These are phyloP conservation scores for Colletotrichum scovillei DNA, from an alignment of 2,329 filamentous ascomycete genomes.

Conservation along the genomic window DNA sequence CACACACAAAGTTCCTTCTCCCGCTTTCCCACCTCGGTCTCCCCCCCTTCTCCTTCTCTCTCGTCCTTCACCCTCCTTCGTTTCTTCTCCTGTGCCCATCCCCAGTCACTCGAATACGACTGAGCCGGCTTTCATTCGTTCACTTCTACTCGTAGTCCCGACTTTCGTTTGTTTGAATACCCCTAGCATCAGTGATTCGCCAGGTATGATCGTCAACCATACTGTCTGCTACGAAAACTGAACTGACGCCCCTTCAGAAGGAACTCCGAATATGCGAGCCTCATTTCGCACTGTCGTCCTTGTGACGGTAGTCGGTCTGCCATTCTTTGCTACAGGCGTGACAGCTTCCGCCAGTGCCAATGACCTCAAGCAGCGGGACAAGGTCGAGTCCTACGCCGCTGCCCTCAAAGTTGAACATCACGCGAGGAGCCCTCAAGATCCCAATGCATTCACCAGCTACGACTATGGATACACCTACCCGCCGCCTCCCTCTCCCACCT, in stretches of 20 bases:
- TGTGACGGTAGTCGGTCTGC: slow-evolving; percentile 45
- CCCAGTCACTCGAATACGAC: not conserved
- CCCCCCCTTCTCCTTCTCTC: too few relatives aligned
- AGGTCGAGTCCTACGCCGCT: not conserved
- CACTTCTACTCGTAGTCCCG: not conserved
- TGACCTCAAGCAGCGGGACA: not conserved
- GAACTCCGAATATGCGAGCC: slow-evolving; percentile 47
- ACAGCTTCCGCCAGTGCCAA: not conserved
- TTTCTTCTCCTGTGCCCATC: not conserved
- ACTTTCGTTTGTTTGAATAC: slow-evolving; percentile 4
- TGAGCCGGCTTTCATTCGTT: slow-evolving; percentile 6
- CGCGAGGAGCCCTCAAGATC: not conserved
- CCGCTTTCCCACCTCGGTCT: not conserved
- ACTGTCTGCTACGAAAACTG: too few relatives aligned
- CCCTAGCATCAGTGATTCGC: not conserved
- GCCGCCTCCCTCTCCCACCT: slow-evolving; percentile 7
- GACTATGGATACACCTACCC: slow-evolving; percentile 32
- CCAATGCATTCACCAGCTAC: slow-evolving; percentile 20
- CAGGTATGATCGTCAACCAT: not conserved
- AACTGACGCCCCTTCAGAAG: not conserved
- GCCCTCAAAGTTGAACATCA: not conserved
- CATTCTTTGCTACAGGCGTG: slow-evolving; percentile 39
- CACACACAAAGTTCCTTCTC: not conserved
- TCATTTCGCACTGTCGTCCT: slow-evolving; percentile 46
- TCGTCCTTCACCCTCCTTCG: not conserved